Evolutionary conservation across 257 asterid genomes (phyloP).

Genomic region (Capsicum baccatum): DNA sequence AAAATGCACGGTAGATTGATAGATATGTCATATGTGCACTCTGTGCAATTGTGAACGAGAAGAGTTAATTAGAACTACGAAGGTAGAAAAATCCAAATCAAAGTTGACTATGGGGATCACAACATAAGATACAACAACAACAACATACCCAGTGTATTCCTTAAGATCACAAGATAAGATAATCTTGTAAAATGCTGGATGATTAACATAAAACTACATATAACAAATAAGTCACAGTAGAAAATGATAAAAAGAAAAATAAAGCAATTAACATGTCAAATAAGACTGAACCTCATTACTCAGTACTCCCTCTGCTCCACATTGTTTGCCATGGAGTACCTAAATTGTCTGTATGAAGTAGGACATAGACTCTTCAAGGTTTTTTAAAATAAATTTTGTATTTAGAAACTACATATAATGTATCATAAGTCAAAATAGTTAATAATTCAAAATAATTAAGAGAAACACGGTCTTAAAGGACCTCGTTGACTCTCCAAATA

Average conservation of each 20-base stretch:
- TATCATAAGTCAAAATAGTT: neutral
- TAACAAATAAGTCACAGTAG: neutral
- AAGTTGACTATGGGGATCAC: neutral
- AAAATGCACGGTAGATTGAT: neutral
- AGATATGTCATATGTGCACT: no score
- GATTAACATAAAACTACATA: neutral
- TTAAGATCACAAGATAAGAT: neutral
- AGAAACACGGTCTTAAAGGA: neutral
- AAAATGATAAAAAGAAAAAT: neutral
- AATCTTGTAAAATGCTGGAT: constrained; percentile 4
- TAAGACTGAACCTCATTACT: neutral
- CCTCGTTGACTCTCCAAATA: neutral
- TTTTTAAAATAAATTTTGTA: neutral
- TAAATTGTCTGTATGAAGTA: neutral
- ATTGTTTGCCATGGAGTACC: neutral
- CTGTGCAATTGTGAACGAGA: no score
- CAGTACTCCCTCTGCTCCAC: neutral
- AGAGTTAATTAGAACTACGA: no score
- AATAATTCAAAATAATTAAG: neutral
- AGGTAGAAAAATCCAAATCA: neutral
- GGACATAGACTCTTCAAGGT: neutral
- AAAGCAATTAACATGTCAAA: neutral
- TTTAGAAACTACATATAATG: neutral
- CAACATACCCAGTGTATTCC: no score
- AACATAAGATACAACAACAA: neutral